Evolutionary conservation across 2,329 filamentous ascomycete genomes (phyloP), one percentile per base, ranked within the genome.

Genomic region (Cladobotryum protrusum): DNA sequence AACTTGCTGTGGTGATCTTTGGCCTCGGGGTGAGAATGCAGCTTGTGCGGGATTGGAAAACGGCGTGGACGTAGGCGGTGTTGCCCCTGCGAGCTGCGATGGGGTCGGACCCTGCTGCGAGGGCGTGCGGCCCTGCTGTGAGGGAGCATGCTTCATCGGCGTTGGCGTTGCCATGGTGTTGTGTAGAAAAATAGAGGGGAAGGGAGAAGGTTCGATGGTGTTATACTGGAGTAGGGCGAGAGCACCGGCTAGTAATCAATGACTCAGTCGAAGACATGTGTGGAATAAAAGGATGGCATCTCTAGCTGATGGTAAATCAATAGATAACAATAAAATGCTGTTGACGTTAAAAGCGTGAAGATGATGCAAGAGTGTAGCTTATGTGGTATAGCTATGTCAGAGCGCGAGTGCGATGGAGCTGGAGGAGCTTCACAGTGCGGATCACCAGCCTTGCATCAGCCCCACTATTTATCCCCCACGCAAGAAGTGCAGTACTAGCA

Each of bases 31-130:
- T 2, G 82, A 83, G 60, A 84, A 80, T 34, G 75, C 79, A n/a
- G 75, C 72, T 46, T 78, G 74, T 2, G 73, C 73, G 40, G 75
- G 71, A 35, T 79, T 76, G 50, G 80, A 83, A 66, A 85, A 85
- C 13, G 82, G 82, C 2, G 82, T 85, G 34, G 82, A 84, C 19
- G 82, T 81, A n/a, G 81, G 81, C 13, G 82, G 82, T 5, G 82
- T 85, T 3, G 78, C 79, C 5, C 70, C 78, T 2, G 76, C 72
- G 50, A 75, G 64, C 56, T 79, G 76, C n/a, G 52, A 53, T 37
- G 74, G 70, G 3, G 51, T 53, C 17, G 51, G 51, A n/a, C 51
- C 51, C 20, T 53, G 51, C 15, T 47, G 44, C 14, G 77, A 81
- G 39, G 74, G 70, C 9, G 71, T 73, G 35, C 69, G 67, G 24